These are phyloP conservation scores for Botrytis fragariae DNA, from an alignment of 2,329 filamentous ascomycete genomes.

Conservation along the genomic window DNA sequence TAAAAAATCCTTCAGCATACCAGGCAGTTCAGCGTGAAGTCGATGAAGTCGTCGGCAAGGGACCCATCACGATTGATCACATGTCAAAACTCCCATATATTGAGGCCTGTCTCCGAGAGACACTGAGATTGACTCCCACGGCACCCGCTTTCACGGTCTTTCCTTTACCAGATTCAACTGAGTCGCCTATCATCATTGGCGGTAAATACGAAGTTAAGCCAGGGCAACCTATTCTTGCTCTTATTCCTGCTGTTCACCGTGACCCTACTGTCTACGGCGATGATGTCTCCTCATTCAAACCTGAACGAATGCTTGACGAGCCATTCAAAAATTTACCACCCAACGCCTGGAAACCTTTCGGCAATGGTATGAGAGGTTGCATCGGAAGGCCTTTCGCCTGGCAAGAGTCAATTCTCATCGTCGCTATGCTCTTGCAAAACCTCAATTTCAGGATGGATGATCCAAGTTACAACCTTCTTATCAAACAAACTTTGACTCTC, in stretches of 20 bases:
- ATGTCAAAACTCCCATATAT: slow-evolving; percentile 61
- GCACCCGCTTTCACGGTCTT: slow-evolving; percentile 49
- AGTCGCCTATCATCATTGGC: slow-evolving; percentile 40
- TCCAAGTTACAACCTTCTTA: slow-evolving; percentile 55
- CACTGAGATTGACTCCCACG: slow-evolving; percentile 51
- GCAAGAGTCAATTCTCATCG: slow-evolving; percentile 65
- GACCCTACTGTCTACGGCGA: slow-evolving; percentile 65
- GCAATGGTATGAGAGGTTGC: slow-evolving; percentile 68
- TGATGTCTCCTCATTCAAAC: slow-evolving; percentile 63
- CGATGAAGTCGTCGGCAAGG: slow-evolving; percentile 50
- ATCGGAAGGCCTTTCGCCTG: slow-evolving; percentile 73
- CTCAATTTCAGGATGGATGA: slow-evolving; percentile 66
- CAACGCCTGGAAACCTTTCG: slow-evolving; percentile 71
- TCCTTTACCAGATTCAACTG: slow-evolving; percentile 39
- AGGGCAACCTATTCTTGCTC: slow-evolving; percentile 45
- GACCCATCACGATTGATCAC: slow-evolving; percentile 47
- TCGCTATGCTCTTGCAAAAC: slow-evolving; percentile 66
- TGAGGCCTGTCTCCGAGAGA: slow-evolving; percentile 63
- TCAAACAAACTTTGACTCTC: slow-evolving; percentile 57
- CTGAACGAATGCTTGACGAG: slow-evolving; percentile 71
- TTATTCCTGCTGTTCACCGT: slow-evolving; percentile 43
- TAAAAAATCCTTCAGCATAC: slow-evolving; percentile 49
- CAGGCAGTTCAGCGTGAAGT: slow-evolving; percentile 51
- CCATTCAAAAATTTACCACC: slow-evolving; percentile 63
- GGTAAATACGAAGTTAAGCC: slow-evolving; percentile 42